phyloP scores from a whole-genome alignment of 345 rosid species.

The Triadica sebifera region DNA sequence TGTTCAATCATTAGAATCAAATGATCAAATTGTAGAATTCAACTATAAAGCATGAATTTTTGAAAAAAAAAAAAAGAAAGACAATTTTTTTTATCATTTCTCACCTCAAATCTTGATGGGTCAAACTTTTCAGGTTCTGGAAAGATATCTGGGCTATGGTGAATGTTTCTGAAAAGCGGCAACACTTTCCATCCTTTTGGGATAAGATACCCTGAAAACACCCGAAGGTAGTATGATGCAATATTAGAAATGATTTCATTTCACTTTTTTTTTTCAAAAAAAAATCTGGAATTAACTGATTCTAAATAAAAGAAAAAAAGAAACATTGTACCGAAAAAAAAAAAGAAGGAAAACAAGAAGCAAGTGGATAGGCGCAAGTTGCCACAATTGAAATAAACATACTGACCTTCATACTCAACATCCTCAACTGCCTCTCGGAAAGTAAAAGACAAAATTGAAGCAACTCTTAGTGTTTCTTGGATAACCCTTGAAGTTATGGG shows the following conservation, averaged over 20 bases:
- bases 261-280: too few species aligned
- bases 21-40: neutral
- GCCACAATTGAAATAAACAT: too few species aligned
- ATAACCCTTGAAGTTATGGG: constrained; percentile 71
- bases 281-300: too few species aligned
- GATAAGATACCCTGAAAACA: constrained; percentile 40
- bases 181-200: constrained; percentile 65
- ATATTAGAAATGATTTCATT: too few species aligned
- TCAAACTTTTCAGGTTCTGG: constrained; percentile 41
- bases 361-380: too few species aligned
- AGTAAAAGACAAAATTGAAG: constrained; percentile 82
- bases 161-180: constrained; percentile 53
- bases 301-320: too few species aligned
- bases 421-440: constrained; percentile 92
- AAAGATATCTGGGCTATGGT: constrained; percentile 44
- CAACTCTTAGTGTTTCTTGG: constrained; percentile 78
- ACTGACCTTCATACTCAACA: constrained; percentile 75
- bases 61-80: neutral
- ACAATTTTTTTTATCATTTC: neutral
- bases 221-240: neutral
- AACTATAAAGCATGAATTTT: neutral
- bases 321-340: too few species aligned
- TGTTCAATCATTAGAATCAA: constrained; percentile 25
- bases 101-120: constrained; percentile 55
- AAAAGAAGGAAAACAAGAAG: neutral